Percentiles rank a stretch among this genome's conserved stretches.
Conservation (phyloP, 202 grass and related monocot species). For the Zizania palustris region DNA sequence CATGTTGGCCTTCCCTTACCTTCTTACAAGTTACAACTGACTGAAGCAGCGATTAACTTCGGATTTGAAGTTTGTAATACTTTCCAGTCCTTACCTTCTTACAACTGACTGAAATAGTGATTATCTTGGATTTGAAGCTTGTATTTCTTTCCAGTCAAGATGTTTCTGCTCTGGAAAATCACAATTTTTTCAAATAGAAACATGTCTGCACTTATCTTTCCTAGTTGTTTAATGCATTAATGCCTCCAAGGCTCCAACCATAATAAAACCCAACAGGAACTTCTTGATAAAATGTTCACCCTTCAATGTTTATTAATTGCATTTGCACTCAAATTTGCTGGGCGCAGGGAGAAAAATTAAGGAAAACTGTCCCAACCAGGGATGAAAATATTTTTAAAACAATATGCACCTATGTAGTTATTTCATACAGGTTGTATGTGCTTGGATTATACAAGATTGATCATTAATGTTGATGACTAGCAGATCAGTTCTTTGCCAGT, state of each 20-base stretch:
- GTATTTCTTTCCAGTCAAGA: too few relatives aligned
- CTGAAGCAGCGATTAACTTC: slow-evolving; percentile 10
- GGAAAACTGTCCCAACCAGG: neutral
- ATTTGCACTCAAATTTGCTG: neutral
- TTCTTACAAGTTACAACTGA: slow-evolving; percentile 5
- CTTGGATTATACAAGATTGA: slow-evolving; percentile 19
- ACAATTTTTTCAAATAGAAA: slow-evolving; percentile 9
- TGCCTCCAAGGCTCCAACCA: neutral
- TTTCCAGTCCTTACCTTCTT: slow-evolving; percentile 22
- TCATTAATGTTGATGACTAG: neutral
- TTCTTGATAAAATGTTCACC: neutral
- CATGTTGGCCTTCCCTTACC: neutral
- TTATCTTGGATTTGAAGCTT: too few relatives aligned
- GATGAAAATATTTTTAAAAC: neutral
- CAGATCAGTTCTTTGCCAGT: neutral
- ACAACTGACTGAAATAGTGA: too few relatives aligned
- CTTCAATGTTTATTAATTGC: neutral
- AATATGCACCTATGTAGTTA: neutral
- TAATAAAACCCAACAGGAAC: neutral
- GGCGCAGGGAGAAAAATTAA: neutral
- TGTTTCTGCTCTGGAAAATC: neutral
- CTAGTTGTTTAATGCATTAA: neutral
- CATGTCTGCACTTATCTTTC: neutral
- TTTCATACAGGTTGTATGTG: slow-evolving; percentile 13
- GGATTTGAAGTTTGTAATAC: neutral